Base-by-base conservation (phyloP, 305 asterid genomes). In the Fraxinus greggii region DNA sequence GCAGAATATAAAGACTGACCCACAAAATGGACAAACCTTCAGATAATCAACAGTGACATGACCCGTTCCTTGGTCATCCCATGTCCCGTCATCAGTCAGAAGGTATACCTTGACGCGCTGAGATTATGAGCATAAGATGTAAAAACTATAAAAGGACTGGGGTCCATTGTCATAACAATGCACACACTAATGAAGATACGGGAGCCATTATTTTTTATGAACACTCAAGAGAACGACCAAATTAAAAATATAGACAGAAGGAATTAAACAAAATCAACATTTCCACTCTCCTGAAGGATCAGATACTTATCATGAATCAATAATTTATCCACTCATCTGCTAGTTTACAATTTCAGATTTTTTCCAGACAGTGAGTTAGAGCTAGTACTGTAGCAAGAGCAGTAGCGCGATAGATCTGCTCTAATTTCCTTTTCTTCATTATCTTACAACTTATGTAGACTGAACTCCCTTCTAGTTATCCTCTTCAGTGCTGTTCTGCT, bases 51-150 rank as follows among this genome's bases (percentile, higher is more conserved):
- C 93, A 83, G 93, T 89, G 84, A 95, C 95, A 72, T 94, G 98
- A 83, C 99, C 99, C 81, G 99, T 95, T 86, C 99, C 99, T 92
- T 94, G 98, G 87, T 95, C 99, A 85, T 94, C 99, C 99, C 99
- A 95, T 89, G 90, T 94, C 51, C 98, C 98, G 72, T 95, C 96
- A 56, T 87, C 99, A 89, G 87, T 94, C 87, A 93, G 88, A 54
- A 96, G 97, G 84, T 95, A 95, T 63, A 95, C 97, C 91, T 94
- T 95, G 63, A 94, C 99, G 70, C 97, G 97, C 99, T 95, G 94
- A 80, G 87, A 85, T 28, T 5, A 75, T 45, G 78, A 79, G 63
- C 1, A 65, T 35, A 35, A 69, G 72, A 31, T 6, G 73, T 81
- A 19, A 85, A 54, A 84, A 65, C 15, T 51, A 56, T 42, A 77